Conservation (phyloP, 352 stramenopile genomes). For the Phytophthora capsici region DNA sequence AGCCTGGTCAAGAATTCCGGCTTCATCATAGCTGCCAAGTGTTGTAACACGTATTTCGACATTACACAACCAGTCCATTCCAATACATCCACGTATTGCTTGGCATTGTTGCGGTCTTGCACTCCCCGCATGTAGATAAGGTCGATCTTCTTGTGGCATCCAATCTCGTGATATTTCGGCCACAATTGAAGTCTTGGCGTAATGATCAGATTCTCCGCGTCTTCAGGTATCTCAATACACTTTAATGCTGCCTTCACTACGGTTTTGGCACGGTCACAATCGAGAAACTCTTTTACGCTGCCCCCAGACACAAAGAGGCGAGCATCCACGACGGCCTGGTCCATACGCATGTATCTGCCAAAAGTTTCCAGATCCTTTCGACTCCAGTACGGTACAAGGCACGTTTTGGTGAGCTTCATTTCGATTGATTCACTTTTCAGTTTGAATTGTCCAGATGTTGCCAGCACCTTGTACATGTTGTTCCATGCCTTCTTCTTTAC, state of each 20-base stretch:
- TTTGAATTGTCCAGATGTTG: constrained; percentile 7
- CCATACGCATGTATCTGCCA: not conserved
- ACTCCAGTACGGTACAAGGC: constrained; percentile 17
- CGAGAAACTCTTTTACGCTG: constrained; percentile 9
- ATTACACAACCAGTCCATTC: not conserved
- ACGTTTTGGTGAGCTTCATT: constrained; percentile 1
- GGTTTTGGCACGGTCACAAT: not conserved
- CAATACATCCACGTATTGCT: not conserved
- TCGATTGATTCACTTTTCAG: not conserved
- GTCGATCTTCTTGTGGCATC: not conserved
- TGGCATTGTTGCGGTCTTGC: not conserved
- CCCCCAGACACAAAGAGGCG: constrained; percentile 15
- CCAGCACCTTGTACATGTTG: constrained; percentile 1
- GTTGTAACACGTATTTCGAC: not conserved
- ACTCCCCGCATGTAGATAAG: constrained; percentile 3
- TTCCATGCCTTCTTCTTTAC: not conserved
- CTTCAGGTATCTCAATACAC: not conserved
- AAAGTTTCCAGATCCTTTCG: constrained; percentile 1
- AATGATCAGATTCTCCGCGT: not conserved
- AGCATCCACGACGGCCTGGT: not conserved
- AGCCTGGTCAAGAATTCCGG: constrained; percentile 6
- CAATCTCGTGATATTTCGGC: too few relatives aligned
- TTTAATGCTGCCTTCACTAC: not conserved
- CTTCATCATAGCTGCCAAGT: not conserved
- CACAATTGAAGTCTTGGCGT: not conserved